A percentile compares a stretch with the other conserved stretches of the same genome.
Evolutionary conservation across 2,329 filamentous ascomycete species (phyloP).

Genomic region (Fusarium sp.): DNA sequence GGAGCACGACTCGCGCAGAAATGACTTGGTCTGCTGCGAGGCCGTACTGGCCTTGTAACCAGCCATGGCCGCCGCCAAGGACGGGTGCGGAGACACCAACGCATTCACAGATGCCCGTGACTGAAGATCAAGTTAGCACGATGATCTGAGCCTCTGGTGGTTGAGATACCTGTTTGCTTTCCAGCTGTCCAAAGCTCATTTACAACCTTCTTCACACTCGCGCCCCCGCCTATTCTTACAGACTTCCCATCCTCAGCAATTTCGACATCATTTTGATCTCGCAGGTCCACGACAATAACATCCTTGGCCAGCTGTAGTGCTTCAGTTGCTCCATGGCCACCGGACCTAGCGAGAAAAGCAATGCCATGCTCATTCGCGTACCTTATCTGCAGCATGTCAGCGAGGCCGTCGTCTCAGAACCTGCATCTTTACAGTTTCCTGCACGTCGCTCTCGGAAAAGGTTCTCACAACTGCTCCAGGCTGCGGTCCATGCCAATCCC

Average conservation of each 20-base stretch:
- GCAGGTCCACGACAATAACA: constrained; percentile 13
- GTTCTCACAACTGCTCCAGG: constrained; percentile 9
- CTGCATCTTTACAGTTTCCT: constrained; percentile 8
- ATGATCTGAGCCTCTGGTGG: accelerated
- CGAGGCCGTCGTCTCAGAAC: accelerated
- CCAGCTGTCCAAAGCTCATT: constrained; percentile 3
- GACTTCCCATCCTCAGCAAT: background rate
- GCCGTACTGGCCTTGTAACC: constrained; percentile 25
- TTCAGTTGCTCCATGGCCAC: constrained; percentile 25
- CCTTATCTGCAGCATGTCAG: constrained; percentile 3
- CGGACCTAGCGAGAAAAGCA: constrained; percentile 23
- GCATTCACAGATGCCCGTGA: constrained; percentile 39
- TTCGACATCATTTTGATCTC: background rate
- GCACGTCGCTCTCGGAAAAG: constrained; percentile 19
- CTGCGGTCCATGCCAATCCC: constrained; percentile 27
- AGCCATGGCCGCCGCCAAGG: constrained; percentile 27
- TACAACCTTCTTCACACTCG: constrained; percentile 13
- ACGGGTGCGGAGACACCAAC: constrained; percentile 42
- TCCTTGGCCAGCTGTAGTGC: constrained; percentile 16
- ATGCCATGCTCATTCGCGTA: constrained; percentile 15
- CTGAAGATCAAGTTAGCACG: background rate
- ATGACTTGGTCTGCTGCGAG: constrained; percentile 23
- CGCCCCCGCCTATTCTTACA: constrained; percentile 10
- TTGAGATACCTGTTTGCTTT: constrained; percentile 24
- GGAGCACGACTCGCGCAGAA: constrained; percentile 12